These are phyloP conservation scores for Agapanthus africanus DNA, from an alignment of 106 monocot species.

Conservation along the genomic window DNA sequence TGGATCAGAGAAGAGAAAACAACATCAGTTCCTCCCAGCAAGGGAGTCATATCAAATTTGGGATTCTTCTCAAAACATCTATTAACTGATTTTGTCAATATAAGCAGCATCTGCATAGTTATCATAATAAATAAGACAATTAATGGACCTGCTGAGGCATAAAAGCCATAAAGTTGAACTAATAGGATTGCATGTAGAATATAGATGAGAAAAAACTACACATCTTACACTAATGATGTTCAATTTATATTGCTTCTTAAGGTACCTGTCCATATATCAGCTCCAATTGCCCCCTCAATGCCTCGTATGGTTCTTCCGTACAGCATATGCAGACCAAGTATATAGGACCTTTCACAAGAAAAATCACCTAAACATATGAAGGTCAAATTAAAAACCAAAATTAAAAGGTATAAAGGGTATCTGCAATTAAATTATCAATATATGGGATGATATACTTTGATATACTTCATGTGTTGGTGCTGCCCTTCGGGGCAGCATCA, in stretches of 20 bases:
- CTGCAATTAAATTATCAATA: no score
- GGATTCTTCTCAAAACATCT: conserved; percentile 97
- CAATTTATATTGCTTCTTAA: background rate
- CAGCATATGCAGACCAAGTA: conserved; percentile 96
- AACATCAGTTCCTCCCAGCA: conserved; percentile 91
- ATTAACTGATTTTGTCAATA: conserved; percentile 89
- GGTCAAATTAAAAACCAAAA: conserved; percentile 15
- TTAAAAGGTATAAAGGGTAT: background rate
- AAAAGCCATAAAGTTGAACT: background rate
- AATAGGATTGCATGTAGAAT: background rate
- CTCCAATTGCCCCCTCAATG: conserved; percentile 78
- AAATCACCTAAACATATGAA: conserved; percentile 62
- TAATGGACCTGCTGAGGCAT: conserved; percentile 2
- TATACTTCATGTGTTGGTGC: no score
- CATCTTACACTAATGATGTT: background rate
- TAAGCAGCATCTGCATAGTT: conserved; percentile 80
- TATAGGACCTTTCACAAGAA: conserved; percentile 97
- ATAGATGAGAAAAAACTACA: background rate
- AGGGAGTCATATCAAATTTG: conserved; percentile 93
- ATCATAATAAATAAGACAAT: conserved; percentile 4
- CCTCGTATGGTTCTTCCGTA: conserved; percentile 88
- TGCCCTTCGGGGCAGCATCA: background rate
- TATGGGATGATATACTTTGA: no score
- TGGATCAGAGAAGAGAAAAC: conserved; percentile 93
- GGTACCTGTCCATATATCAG: conserved; percentile 88